A percentile compares a stretch with the other conserved stretches of the same genome.
phyloP scores from a whole-genome alignment of 768 basidiomycete genomes.

The Nevesoporus exiguus region DNA sequence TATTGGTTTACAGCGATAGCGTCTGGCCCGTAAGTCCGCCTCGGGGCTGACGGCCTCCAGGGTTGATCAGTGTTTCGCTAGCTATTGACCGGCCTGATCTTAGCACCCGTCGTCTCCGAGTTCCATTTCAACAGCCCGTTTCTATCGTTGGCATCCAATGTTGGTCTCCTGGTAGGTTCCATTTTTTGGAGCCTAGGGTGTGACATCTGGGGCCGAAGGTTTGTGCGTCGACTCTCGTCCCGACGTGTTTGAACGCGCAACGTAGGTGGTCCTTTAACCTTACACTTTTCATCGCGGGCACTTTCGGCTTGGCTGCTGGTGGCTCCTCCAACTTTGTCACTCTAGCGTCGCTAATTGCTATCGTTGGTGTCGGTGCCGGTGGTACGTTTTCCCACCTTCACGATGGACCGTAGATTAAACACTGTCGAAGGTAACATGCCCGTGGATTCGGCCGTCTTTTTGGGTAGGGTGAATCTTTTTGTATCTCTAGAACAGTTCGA shows the following conservation, averaged over 20 bases:
- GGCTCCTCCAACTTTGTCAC: slow-evolving; percentile 45
- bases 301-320: slow-evolving; percentile 52
- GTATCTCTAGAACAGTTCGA: not conserved
- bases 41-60: not conserved
- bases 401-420: not conserved
- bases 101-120: slow-evolving; percentile 47
- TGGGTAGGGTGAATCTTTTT: slow-evolving; percentile 32
- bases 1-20: slow-evolving; percentile 29
- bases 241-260: not conserved
- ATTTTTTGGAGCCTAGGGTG: slow-evolving; percentile 48
- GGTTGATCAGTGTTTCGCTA: slow-evolving; percentile 8
- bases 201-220: slow-evolving; percentile 51
- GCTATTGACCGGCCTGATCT: slow-evolving; percentile 43
- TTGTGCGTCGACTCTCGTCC: slow-evolving; percentile 4
- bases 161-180: slow-evolving; percentile 51
- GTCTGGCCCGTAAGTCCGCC: slow-evolving; percentile 36
- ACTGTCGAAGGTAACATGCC: slow-evolving; percentile 45
- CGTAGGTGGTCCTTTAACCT: slow-evolving; percentile 50
- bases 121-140: slow-evolving; percentile 47
- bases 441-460: slow-evolving; percentile 51
- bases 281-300: slow-evolving; percentile 51
- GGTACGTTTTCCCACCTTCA: slow-evolving; percentile 22
- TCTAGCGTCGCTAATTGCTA: slow-evolving; percentile 45
- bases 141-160: slow-evolving; percentile 48
- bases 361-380: slow-evolving; percentile 48